These are phyloP conservation scores for Trypanosoma lewisi DNA, from an alignment of 208 protist species.

Conservation along the genomic window DNA sequence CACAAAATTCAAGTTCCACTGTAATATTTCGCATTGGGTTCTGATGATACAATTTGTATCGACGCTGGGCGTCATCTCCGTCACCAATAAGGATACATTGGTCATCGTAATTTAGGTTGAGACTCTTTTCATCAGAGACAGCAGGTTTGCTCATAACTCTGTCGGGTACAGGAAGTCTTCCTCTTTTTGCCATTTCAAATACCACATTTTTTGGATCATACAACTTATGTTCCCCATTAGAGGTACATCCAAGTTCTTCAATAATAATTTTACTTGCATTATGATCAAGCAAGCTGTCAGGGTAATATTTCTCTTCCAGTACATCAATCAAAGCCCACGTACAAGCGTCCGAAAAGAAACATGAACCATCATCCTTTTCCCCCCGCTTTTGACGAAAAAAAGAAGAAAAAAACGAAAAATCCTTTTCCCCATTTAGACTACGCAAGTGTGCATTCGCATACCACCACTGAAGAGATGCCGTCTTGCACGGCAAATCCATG, in stretches of 20 bases:
- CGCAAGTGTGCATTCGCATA: slow-evolving; percentile 49
- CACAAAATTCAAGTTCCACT: slow-evolving; percentile 35
- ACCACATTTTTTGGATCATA: slow-evolving; percentile 30
- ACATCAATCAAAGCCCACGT: slow-evolving; percentile 59
- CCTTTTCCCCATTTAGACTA: slow-evolving; percentile 14
- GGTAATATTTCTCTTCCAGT: slow-evolving; percentile 37
- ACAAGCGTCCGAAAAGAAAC: slow-evolving; percentile 36
- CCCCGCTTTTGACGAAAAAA: slow-evolving; percentile 34
- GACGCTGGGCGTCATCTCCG: slow-evolving; percentile 9
- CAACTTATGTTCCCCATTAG: too few species aligned
- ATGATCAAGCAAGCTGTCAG: slow-evolving; percentile 47
- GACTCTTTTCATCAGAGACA: slow-evolving; percentile 25
- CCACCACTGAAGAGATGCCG: slow-evolving; percentile 49
- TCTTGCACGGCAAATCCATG: slow-evolving; percentile 26
- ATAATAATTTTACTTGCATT: neutral
- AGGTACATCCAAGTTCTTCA: slow-evolving; percentile 6
- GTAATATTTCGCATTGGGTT: slow-evolving; percentile 28
- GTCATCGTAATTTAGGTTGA: slow-evolving; percentile 38
- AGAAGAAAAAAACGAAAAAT: slow-evolving; percentile 50
- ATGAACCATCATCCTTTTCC: slow-evolving; percentile 26
- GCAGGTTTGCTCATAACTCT: slow-evolving; percentile 28
- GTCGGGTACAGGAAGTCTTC: slow-evolving; percentile 37
- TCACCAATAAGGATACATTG: slow-evolving; percentile 22
- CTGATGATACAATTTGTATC: slow-evolving; percentile 31
- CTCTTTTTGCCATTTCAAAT: slow-evolving; percentile 32